Conservation (phyloP, 257 asterid genomes). For the Forsythia suspensa region DNA sequence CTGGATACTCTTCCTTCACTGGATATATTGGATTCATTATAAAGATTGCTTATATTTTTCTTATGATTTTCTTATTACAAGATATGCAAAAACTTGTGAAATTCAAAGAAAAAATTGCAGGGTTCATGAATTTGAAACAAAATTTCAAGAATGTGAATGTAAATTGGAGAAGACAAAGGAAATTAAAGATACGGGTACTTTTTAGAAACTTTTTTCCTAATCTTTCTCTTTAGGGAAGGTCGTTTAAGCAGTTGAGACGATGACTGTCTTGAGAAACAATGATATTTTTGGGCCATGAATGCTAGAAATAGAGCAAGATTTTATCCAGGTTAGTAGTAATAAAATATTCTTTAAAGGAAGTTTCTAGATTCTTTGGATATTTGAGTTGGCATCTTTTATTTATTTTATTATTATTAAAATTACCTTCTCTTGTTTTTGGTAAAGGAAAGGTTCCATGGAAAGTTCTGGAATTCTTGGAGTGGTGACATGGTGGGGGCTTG, state of each 20-base stretch:
- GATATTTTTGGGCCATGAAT: not conserved
- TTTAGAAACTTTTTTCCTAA: not conserved
- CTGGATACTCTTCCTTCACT: constrained; percentile 55
- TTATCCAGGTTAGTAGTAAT: not conserved
- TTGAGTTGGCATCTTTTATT: not conserved
- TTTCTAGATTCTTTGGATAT: constrained; percentile 31
- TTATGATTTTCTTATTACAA: not conserved
- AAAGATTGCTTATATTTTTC: not conserved
- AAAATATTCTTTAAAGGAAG: constrained; percentile 20
- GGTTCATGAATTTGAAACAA: not conserved
- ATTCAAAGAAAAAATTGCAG: not conserved
- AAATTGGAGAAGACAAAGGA: not conserved
- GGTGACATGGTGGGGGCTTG: not conserved
- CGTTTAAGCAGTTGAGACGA: constrained; percentile 16
- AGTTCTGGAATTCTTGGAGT: not conserved
- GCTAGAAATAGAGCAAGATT: not conserved
- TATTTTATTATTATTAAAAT: not conserved
- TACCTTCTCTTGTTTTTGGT: not conserved
- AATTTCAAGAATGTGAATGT: not conserved
- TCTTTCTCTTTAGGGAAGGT: constrained; percentile 11
- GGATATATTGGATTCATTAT: constrained; percentile 34
- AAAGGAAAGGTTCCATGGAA: not conserved
- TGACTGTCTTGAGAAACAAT: not conserved
- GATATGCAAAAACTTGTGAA: not conserved
- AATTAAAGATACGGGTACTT: not conserved